Conservation (phyloP, 306 rosid genomes). For the Lablab purpureus region DNA sequence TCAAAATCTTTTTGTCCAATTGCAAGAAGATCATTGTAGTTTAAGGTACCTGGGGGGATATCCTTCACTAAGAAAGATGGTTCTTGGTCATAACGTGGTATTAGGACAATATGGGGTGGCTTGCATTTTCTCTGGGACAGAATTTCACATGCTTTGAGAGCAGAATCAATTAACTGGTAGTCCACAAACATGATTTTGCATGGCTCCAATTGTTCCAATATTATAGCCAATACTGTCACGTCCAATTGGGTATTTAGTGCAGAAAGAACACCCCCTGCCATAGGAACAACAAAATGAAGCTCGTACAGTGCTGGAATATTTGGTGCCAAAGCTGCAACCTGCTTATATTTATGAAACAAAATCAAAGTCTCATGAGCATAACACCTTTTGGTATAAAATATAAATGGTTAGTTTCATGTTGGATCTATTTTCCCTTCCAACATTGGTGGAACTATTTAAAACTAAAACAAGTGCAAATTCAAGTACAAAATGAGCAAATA, state of each 20-base stretch:
- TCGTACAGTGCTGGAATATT: conserved; percentile 81
- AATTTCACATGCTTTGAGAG: conserved; percentile 50
- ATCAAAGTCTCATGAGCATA: background rate
- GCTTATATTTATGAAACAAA: conserved; percentile 27
- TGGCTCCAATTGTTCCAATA: conserved; percentile 66
- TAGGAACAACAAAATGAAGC: conserved; percentile 82
- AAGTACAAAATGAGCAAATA: background rate
- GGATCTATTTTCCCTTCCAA: background rate
- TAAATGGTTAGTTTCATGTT: background rate
- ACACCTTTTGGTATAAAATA: background rate
- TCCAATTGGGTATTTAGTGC: conserved; percentile 73
- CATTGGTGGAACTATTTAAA: background rate
- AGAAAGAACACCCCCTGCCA: conserved; percentile 83
- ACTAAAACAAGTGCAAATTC: background rate
- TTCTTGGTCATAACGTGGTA: conserved; percentile 47
- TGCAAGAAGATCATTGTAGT: conserved; percentile 55
- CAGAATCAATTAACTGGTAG: conserved; percentile 57
- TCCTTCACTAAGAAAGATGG: conserved; percentile 20
- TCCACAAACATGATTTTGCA: conserved; percentile 72
- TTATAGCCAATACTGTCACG: conserved; percentile 52
- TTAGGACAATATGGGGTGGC: conserved; percentile 67
- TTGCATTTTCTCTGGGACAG: conserved; percentile 50
- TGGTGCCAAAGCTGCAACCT: conserved; percentile 85
- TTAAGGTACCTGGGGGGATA: conserved; percentile 48
- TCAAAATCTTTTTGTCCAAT: conserved; percentile 51